Conservation (phyloP, 1,284 basidiomycete species). For the Puccinia horiana region DNA sequence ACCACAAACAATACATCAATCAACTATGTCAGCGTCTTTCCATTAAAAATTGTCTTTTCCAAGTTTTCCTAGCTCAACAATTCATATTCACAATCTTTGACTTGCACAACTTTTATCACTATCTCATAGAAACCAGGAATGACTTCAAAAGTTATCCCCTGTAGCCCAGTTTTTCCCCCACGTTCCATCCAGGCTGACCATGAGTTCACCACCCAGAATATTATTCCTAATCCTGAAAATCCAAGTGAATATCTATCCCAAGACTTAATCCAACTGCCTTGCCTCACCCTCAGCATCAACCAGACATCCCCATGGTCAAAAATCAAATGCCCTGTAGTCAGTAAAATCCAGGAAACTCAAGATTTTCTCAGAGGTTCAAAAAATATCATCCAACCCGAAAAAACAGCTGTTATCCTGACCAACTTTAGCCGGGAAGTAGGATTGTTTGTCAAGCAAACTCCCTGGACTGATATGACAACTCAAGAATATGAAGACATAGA, state of each 20-base stretch:
- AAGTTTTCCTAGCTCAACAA: neutral
- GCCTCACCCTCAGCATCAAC: neutral
- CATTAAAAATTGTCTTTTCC: neutral
- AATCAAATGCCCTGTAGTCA: neutral
- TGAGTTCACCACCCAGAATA: neutral
- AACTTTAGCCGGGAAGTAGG: neutral
- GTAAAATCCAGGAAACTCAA: neutral
- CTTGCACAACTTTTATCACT: neutral
- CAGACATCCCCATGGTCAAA: neutral
- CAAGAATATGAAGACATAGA: neutral
- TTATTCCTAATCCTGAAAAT: neutral
- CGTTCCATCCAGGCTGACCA: neutral
- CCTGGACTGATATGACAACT: neutral
- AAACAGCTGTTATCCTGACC: neutral
- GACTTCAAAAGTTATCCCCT: no score
- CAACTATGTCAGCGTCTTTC: neutral
- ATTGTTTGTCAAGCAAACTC: neutral
- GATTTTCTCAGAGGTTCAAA: neutral
- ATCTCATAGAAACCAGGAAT: no score
- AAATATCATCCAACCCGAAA: neutral
- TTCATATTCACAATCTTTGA: neutral
- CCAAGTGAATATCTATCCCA: neutral
- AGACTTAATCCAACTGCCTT: neutral
- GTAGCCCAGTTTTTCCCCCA: neutral
- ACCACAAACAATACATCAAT: neutral